Conservation (phyloP, 805 yeast genomes). For the Wickerhamia fluorescens region DNA sequence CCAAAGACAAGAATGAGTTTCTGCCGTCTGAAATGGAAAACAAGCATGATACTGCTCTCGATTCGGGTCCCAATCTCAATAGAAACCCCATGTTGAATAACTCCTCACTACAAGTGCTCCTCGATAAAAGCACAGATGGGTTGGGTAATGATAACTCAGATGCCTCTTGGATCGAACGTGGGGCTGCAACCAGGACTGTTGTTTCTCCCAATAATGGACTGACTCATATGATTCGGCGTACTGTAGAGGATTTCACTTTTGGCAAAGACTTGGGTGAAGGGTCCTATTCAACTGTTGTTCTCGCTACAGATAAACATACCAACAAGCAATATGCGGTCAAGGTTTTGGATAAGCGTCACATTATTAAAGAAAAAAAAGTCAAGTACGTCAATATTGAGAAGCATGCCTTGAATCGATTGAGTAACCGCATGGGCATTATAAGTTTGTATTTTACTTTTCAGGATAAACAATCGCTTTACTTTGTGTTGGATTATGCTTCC, state of each 20-base stretch:
- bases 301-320: conserved; percentile 45
- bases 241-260: conserved; percentile 34
- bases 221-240: conserved; percentile 24
- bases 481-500: conserved; percentile 71
- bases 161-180: conserved; percentile 23
- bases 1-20: too few species aligned
- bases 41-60: too few species aligned
- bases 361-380: conserved; percentile 75
- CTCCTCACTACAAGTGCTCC: conserved; percentile 30
- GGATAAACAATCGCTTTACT: conserved; percentile 65
- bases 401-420: conserved; percentile 66
- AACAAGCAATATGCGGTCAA: conserved; percentile 65
- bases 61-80: too few species aligned
- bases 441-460: conserved; percentile 74
- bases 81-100: conserved; percentile 23
- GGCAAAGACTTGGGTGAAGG: conserved; percentile 40
- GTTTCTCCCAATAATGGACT: conserved; percentile 8
- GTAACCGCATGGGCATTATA: conserved; percentile 54
- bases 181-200: conserved; percentile 26
- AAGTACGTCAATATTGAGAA: conserved; percentile 81
- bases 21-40: too few species aligned
- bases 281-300: conserved; percentile 38
- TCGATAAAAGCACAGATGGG: conserved; percentile 14
- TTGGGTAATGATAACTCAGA: conserved; percentile 2
- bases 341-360: conserved; percentile 67